Evolutionary conservation across 441 rosid genomes (phyloP), one percentile per base, ranked within the genome.

Genomic region (Jatropha multifida): DNA sequence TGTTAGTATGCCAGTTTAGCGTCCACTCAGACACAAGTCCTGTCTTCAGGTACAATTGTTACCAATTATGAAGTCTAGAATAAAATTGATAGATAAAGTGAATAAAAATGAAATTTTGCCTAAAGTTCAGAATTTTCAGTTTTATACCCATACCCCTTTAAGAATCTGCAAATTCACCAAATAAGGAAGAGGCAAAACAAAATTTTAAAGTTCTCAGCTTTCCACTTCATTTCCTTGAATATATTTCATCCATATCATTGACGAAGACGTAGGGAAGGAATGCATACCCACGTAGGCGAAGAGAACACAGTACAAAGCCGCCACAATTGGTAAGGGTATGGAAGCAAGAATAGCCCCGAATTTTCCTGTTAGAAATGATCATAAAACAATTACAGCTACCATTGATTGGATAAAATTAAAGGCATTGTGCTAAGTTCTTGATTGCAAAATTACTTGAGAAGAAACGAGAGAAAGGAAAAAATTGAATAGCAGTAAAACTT

Each of bases 291-390:
- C 92, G 65, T 90, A 92, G 38, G 89, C 92, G 49, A 88, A 92
- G 65, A 94, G 89, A 69, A 94, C 86, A 70, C 97, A 94, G 74
- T 90, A 89, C 72, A 89, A 15, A 54, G 97, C 97, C n/a, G 96
- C 98, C 26, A 90, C 61, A 48, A 94, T 89, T 0, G 94, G 96
- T 75, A 92, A 74, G 6, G 96, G 97, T 79, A 92, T 90, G 0
- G 97, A 94, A 62, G 97, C 97, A 71, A 92, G 81, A 83, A 94
- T 79, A 51, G 97, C 93, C 17, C 98, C 94, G 17, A 90, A 92
- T 83, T 92, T 92, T 66, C 97, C 97, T 94, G 90, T 72, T 60
- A 78, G 23, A 73, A 59, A 71, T 60, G 56, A 61, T 64, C 49
- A 55, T 52, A 46, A 7, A 51, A n/a, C 6, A 32, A 27, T 61